Conservation (phyloP, 345 rosid species). For the Gossypium sturtianum region DNA sequence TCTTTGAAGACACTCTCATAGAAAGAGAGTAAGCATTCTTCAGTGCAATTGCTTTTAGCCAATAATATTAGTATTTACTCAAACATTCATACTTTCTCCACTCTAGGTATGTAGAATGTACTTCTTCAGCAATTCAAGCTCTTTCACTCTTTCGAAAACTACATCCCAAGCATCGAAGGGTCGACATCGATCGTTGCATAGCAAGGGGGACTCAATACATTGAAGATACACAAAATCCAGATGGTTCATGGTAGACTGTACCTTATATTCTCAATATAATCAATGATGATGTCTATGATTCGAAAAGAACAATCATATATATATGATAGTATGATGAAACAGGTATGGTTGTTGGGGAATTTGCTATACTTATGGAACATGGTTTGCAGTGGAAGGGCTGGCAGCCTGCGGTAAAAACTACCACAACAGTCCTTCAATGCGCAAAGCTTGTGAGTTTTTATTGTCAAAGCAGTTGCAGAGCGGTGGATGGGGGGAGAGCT, state of each 20-base stretch:
- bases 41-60: not conserved
- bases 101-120: conserved; percentile 48
- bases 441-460: conserved; percentile 48
- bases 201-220: conserved; percentile 23
- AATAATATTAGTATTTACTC: not conserved
- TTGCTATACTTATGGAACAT: conserved; percentile 55
- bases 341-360: conserved; percentile 75
- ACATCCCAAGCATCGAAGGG: conserved; percentile 31
- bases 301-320: not conserved
- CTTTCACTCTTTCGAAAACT: conserved; percentile 36
- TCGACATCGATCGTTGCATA: conserved; percentile 32
- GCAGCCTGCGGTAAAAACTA: conserved; percentile 42
- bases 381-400: conserved; percentile 49
- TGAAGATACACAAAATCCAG: conserved; percentile 37
- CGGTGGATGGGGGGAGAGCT: conserved; percentile 81
- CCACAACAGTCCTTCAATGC: conserved; percentile 25
- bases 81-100: not conserved
- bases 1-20: conserved; percentile 41
- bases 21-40: conserved; percentile 41
- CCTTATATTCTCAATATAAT: not conserved
- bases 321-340: not conserved
- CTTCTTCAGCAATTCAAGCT: conserved; percentile 41
- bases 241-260: conserved; percentile 41
- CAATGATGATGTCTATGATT: not conserved
- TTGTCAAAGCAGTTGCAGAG: conserved; percentile 38